A percentile compares a stretch with the other conserved stretches of the same genome.
These are phyloP conservation scores for Ulota crispa DNA, from an alignment of 225 moss, liverwort and hornwort species.

Conservation along the genomic window DNA sequence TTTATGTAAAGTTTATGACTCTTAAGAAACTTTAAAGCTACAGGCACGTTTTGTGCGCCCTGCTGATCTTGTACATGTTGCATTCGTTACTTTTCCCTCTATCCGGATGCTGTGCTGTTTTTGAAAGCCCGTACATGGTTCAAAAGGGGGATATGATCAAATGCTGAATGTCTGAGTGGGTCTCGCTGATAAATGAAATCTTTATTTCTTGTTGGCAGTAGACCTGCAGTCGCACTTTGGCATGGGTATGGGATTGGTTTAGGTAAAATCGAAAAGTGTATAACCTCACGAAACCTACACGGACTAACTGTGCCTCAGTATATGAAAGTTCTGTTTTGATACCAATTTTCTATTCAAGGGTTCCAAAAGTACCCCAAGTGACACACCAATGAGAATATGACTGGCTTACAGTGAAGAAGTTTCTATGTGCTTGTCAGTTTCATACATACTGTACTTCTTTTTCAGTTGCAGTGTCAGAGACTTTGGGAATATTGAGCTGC, in stretches of 20 bases:
- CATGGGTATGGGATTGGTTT: not conserved
- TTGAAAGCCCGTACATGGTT: not conserved
- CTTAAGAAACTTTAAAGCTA: conserved; percentile 31
- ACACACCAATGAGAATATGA: not conserved
- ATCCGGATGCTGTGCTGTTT: not conserved
- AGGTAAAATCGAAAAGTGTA: not conserved
- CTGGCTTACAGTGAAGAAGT: not conserved
- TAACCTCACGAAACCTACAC: not conserved
- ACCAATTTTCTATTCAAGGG: not conserved
- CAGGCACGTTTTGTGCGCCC: conserved; percentile 36
- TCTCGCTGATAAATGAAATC: not conserved
- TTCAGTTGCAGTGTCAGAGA: not conserved
- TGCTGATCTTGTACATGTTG: conserved; percentile 29
- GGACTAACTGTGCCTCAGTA: not conserved
- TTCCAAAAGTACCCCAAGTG: not conserved
- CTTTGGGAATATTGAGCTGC: not conserved
- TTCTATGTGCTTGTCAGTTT: not conserved
- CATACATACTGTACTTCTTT: not conserved
- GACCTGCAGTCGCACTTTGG: not conserved
- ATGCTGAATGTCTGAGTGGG: conserved; percentile 1
- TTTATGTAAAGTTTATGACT: conserved; percentile 38
- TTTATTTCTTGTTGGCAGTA: not conserved
- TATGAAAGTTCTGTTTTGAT: not conserved
- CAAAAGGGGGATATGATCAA: not conserved
- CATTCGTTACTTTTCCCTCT: not conserved